Evolutionary conservation across 768 basidiomycete genomes (phyloP), one percentile per base, ranked within the genome.

Genomic region (Hysterangium stoloniferum): DNA sequence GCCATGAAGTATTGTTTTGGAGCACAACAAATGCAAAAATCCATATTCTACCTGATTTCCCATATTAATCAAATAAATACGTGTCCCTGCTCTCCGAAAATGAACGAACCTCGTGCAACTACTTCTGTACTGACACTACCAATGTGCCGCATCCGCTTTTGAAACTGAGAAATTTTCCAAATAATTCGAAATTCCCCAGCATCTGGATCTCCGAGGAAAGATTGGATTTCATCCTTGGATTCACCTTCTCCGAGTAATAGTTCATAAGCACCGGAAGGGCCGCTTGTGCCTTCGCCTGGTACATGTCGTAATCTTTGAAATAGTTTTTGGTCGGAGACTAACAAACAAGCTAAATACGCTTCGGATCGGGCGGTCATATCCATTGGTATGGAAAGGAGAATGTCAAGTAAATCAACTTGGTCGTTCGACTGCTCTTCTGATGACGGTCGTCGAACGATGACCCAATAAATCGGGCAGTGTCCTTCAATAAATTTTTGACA

Each of bases 391-490:
- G 83, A 76, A 44, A 77, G 70, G 40, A 86, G 66, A 19, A 86
- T 64, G 0, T 74, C 72, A 17, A 78, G 62, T 4, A 84, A 55
- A 20, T 75, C 59, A 24, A 66, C 61, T 28, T 59, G 45, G 5
- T 57, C 59, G 19, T 58, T 56, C 6, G 53, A 45, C 12, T 59
- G 3, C 54, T 38, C 9, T n/a, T 44, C 15, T 25, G 54, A 57
- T 5, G 69, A 60, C 0, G 72, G 71, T 2, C 73, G 74, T 50
- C 82, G 84, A 20, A 86, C 65, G 55, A 86, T 77, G 0, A 78
- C 79, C 86, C 86, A 87, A 59, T 86, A 86, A 2, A 87, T 56
- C 0, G 82, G 79, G 0, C 79, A 78, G 57, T 80, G 82, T 0
- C 68, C 69, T 57, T 86, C 85, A 32, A 86, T 77, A 7, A 68